phyloP scores from a whole-genome alignment of 2,329 filamentous ascomycete genomes.

The Byssothecium circinans region DNA sequence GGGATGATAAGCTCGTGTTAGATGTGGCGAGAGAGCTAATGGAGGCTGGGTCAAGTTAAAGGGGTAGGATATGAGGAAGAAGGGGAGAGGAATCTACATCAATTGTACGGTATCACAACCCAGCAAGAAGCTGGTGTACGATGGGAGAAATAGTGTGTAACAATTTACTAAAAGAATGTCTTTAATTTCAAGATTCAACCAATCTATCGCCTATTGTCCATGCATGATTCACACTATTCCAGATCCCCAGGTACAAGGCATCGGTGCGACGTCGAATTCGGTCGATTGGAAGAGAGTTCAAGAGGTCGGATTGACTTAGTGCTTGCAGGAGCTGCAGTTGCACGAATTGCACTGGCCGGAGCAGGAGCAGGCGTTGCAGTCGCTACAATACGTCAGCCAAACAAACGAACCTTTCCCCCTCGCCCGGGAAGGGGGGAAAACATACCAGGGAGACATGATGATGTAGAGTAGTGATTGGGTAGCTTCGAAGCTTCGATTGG shows the following conservation, averaged over 20 bases:
- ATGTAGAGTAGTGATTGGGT: constrained; percentile 7
- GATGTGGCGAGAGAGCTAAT: constrained; percentile 53
- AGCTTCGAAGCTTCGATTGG: constrained; percentile 9
- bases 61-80: background rate
- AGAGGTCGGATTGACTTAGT: constrained; percentile 9
- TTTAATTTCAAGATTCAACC: background rate
- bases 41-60: background rate
- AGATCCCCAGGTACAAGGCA: too few relatives aligned
- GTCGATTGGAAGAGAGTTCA: too few relatives aligned
- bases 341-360: constrained; percentile 36
- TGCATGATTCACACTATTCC: background rate
- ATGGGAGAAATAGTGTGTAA: too few relatives aligned
- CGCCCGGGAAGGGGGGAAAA: constrained; percentile 1
- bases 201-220: background rate
- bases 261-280: too few relatives aligned
- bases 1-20: constrained; percentile 69
- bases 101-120: constrained; percentile 1
- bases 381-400: constrained; percentile 11
- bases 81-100: background rate
- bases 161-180: background rate
- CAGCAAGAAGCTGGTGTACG: background rate
- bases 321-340: constrained; percentile 33
- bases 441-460: constrained; percentile 32
- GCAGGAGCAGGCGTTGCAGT: constrained; percentile 34
- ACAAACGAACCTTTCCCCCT: too few relatives aligned